Percentiles rank a stretch among this genome's conserved stretches.
phyloP scores from a whole-genome alignment of 768 basidiomycete species.

The Tulasnella sp. region DNA sequence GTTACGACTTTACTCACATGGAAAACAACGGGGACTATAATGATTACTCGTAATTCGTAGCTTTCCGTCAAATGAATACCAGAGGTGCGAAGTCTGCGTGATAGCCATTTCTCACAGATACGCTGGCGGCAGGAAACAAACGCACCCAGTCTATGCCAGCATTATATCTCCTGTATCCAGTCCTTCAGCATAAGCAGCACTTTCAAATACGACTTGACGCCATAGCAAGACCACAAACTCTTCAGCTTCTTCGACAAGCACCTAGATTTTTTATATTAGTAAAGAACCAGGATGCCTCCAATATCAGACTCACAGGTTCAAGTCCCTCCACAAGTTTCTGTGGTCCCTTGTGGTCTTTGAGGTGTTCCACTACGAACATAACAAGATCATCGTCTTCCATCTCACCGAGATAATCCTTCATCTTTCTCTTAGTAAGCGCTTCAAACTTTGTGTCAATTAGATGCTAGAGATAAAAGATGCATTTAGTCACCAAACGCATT shows the following conservation, averaged over 20 bases:
- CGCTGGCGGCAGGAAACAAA: background rate
- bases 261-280: conserved; percentile 35
- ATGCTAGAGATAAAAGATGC: conserved; percentile 32
- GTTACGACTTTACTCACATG: too few relatives aligned
- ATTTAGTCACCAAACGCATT: conserved; percentile 17
- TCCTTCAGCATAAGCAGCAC: conserved; percentile 83
- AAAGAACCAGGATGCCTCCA: background rate
- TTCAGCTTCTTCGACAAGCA: conserved; percentile 81
- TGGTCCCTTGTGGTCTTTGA: conserved; percentile 80
- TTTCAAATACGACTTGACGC: conserved; percentile 91
- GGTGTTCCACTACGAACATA: conserved; percentile 85
- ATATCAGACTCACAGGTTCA: conserved; percentile 56
- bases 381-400: conserved; percentile 88
- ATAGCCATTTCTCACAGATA: background rate
- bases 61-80: too few relatives aligned
- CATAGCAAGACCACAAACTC: conserved; percentile 69
- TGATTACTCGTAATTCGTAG: background rate
- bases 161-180: conserved; percentile 75
- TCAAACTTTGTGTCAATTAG: conserved; percentile 79
- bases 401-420: conserved; percentile 81
- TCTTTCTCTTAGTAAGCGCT: conserved; percentile 65
- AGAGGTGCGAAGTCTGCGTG: too few relatives aligned
- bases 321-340: conserved; percentile 78
- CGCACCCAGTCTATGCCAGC: conserved; percentile 28
- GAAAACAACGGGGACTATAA: background rate